phyloP scores from a whole-genome alignment of 306 rosid species.

The Ziziphus jujuba region DNA sequence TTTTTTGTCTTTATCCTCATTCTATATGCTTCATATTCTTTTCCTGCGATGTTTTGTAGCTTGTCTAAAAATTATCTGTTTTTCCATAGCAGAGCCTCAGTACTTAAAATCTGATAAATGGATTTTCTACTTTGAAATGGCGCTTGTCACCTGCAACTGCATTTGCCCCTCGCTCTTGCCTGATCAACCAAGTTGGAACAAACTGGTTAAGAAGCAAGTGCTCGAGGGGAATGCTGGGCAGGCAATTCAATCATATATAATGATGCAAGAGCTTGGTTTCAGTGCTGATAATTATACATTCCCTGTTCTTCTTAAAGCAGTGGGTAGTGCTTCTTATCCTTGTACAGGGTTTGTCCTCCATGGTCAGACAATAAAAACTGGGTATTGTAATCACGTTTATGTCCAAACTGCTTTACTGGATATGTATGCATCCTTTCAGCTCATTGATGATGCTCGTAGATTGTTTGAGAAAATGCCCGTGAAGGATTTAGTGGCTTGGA shows the following conservation, averaged over 20 bases:
- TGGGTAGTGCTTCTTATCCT: conserved; percentile 3
- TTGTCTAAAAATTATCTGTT: too few relatives aligned
- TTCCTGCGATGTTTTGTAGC: background rate
- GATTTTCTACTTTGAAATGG: conserved; percentile 16
- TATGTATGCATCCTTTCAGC: conserved; percentile 9
- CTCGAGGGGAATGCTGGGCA: conserved; percentile 18
- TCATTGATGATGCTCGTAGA: conserved; percentile 14
- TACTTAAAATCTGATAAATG: background rate
- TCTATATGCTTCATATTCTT: background rate
- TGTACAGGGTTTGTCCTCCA: conserved; percentile 23
- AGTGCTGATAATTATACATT: conserved; percentile 30
- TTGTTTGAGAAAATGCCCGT: conserved; percentile 31
- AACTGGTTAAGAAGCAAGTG: conserved; percentile 19
- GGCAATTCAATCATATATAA: conserved; percentile 19
- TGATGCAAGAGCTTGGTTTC: conserved; percentile 29
- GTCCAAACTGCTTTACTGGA: conserved; percentile 30
- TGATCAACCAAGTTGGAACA: conserved; percentile 24
- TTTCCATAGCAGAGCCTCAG: too few relatives aligned
- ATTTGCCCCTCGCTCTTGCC: background rate
- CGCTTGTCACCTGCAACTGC: conserved; percentile 16
- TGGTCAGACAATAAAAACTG: conserved; percentile 21
- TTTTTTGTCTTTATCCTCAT: background rate
- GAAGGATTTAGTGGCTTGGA: conserved; percentile 33
- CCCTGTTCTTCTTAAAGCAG: conserved; percentile 35
- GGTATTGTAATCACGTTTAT: conserved; percentile 18